Percentiles rank a stretch among this genome's conserved stretches.
These are phyloP conservation scores for Gaultheria prostrata DNA, from an alignment of 148 eudicot genomes.

Conservation along the genomic window DNA sequence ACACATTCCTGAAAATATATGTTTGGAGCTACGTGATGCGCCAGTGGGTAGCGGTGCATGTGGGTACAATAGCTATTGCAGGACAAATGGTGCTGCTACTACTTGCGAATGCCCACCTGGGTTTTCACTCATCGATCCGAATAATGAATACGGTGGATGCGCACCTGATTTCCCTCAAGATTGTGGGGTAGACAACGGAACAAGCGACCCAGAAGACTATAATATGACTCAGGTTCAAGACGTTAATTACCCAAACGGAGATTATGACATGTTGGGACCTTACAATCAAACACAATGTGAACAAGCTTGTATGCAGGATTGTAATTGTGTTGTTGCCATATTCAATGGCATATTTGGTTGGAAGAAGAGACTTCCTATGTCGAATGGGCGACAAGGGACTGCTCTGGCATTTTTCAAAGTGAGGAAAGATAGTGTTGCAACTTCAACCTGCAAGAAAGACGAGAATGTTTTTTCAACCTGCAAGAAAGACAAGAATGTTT, in stretches of 20 bases:
- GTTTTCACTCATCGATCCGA: not conserved
- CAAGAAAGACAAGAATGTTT: not conserved
- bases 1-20: not conserved
- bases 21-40: not conserved
- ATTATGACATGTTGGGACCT: not conserved
- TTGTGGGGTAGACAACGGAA: not conserved
- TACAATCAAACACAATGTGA: conserved; percentile 1
- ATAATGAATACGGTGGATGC: not conserved
- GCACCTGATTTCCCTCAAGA: not conserved
- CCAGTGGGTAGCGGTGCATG: not conserved
- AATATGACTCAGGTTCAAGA: not conserved
- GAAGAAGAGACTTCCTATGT: conserved; percentile 13
- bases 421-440: not conserved
- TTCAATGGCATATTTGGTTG: not conserved
- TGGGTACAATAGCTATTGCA: conserved; percentile 10
- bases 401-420: not conserved
- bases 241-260: not conserved
- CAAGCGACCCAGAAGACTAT: not conserved
- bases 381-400: not conserved
- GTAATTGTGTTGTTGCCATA: not conserved
- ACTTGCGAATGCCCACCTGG: not conserved
- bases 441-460: no score
- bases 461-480: no score
- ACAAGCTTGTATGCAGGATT: conserved; percentile 13
- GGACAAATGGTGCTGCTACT: not conserved